Percentiles rank a stretch among this genome's conserved stretches.
Conservation (phyloP, 495 filamentous ascomycete species). For the Penicillium fimorum region DNA sequence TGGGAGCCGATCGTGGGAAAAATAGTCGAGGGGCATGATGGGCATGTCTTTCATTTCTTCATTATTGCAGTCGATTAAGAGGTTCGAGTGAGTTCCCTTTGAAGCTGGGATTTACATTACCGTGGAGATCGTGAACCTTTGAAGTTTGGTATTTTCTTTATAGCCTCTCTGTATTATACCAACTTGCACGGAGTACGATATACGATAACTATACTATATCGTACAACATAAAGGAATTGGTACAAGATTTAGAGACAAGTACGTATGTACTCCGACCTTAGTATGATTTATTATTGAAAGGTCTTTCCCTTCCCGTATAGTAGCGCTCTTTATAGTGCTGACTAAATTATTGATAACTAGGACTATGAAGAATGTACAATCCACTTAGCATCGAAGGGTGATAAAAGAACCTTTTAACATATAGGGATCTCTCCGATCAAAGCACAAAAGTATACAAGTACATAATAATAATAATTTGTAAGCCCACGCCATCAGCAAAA, state of each 20-base stretch:
- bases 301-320: not conserved
- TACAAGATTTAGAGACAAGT: not conserved
- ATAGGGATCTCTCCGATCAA: not conserved
- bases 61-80: conserved; percentile 6
- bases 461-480: too few relatives aligned
- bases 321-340: not conserved
- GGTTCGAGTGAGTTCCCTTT: not conserved
- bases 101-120: conserved; percentile 5
- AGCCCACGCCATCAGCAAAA: too few relatives aligned
- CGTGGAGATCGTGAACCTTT: not conserved
- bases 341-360: not conserved
- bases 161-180: not conserved
- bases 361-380: conserved; percentile 3
- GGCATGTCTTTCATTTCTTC: too few relatives aligned
- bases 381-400: not conserved
- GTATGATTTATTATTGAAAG: not conserved
- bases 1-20: too few relatives aligned
- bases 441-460: too few relatives aligned
- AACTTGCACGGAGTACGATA: too few relatives aligned
- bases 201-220: not conserved
- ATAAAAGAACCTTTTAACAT: not conserved
- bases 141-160: not conserved
- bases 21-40: not conserved
- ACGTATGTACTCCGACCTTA: not conserved
- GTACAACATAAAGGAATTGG: not conserved